These are phyloP conservation scores for Jaapia argillacea DNA, from an alignment of 768 basidiomycete genomes.

Conservation along the genomic window DNA sequence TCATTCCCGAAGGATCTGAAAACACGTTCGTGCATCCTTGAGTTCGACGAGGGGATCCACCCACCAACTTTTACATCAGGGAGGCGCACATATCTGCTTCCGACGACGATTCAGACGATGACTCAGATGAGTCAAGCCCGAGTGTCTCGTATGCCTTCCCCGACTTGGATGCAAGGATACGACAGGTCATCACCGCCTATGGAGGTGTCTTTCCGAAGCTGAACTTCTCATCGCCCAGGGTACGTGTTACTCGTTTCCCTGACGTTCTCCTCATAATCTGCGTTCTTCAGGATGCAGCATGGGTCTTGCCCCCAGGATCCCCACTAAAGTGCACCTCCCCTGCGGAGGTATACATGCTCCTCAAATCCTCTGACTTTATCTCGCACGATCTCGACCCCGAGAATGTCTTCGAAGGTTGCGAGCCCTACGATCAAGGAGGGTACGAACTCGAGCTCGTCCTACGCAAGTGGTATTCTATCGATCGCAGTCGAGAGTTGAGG, in stretches of 20 bases:
- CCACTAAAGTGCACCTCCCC: conserved; percentile 84
- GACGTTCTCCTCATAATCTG: background rate
- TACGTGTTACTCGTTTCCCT: conserved; percentile 18
- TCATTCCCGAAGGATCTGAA: conserved; percentile 76
- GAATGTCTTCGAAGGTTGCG: conserved; percentile 62
- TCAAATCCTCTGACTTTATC: conserved; percentile 90
- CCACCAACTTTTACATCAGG: conserved; percentile 21
- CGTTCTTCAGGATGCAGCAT: conserved; percentile 74
- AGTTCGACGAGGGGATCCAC: conserved; percentile 2
- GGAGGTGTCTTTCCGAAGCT: conserved; percentile 91
- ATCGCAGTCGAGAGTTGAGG: conserved; percentile 75
- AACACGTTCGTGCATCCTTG: conserved; percentile 41
- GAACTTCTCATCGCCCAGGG: conserved; percentile 93
- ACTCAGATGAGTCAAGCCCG: no score
- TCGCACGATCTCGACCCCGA: conserved; percentile 60
- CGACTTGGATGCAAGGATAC: conserved; percentile 65
- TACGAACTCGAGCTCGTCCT: conserved; percentile 80
- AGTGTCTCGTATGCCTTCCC: conserved; percentile 58
- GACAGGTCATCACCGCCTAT: conserved; percentile 53
- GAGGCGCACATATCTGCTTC: conserved; percentile 45
- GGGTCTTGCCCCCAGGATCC: conserved; percentile 77
- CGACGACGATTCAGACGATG: conserved; percentile 43
- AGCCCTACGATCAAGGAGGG: conserved; percentile 5
- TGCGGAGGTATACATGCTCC: conserved; percentile 81
- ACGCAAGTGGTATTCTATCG: conserved; percentile 84